Conservation (phyloP, 306 rosid species). For the Vigna mungo region DNA sequence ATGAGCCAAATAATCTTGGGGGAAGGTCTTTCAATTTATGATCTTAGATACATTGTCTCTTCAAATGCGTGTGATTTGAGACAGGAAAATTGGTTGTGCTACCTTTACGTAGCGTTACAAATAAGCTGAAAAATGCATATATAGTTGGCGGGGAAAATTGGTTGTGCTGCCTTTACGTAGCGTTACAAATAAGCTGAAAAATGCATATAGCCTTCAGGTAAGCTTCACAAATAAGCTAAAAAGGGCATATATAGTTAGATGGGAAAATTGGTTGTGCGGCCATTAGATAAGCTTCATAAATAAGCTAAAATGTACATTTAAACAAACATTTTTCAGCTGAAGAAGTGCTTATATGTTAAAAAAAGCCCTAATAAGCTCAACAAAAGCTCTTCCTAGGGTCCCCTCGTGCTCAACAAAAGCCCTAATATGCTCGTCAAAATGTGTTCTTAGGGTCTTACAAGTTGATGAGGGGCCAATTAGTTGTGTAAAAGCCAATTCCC, state of each 20-base stretch:
- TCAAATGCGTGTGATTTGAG: not conserved
- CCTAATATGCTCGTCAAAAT: slow-evolving; percentile 18
- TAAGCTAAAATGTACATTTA: not conserved
- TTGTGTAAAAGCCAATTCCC: not conserved
- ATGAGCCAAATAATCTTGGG: not conserved
- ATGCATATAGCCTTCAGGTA: not conserved
- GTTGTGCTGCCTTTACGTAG: not conserved
- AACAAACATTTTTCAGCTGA: not conserved
- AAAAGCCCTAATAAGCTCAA: not conserved
- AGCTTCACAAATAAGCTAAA: not conserved
- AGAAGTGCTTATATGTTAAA: not conserved
- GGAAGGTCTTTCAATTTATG: not conserved
- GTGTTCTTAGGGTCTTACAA: not conserved
- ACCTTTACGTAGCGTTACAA: no score
- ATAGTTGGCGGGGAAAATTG: not conserved
- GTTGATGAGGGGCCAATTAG: slow-evolving; percentile 5
- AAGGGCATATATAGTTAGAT: not conserved
- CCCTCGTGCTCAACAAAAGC: no score
- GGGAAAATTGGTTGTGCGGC: not conserved
- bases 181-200: not conserved
- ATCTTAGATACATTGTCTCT: not conserved
- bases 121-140: no score
- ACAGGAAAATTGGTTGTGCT: no score
- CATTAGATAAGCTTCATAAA: not conserved
- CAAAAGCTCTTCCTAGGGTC: not conserved